Base-by-base conservation (phyloP, 805 yeast species). In the Ogataea trehalophila region DNA sequence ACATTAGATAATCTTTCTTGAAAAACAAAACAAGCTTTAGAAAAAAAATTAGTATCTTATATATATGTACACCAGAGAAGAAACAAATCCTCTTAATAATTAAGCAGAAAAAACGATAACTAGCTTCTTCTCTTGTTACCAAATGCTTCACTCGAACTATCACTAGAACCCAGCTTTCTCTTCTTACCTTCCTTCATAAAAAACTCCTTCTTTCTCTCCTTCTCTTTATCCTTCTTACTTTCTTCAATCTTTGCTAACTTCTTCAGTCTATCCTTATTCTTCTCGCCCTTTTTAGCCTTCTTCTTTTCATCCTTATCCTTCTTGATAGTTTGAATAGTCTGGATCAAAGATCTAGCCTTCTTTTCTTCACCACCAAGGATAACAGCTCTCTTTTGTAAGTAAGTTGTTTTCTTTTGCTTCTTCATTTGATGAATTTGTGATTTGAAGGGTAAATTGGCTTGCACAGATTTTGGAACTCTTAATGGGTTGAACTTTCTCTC, bases 361-460 rank as follows among this genome's bases (percentile, higher is more conserved):
- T 88, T 89, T 68, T 92, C 98, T 44, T 88, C 96, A 15, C 95
- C 96, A 38, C 83, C 87, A 37, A 91, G 70, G 6, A 94, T 94
- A 45, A 94, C 97, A 1, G 99, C 99, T 61, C 99, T 81, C 73
- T 90, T 94, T 46, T 73, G 69, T 79, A 85, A 65, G 63, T 92
- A 94, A 0, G 96, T 83, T 60, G 79, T 75, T 68, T 85, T 84
- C 73, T 78, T 82, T 67, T 87, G 94, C 26, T 96, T 95, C 66
- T 84, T 86, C 94, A 88, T 86, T 59, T 80, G 79, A 55, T 83
- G 86, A 42, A 91, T 79, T 73, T 94, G 98, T 13, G 97, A 88
- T 61, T 85, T 86, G 74, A 87, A 94, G 36, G 99, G 99, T 54
- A 94, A 74, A 35, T 81, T 81, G 31, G 82, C 72, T 65, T 83